Percentiles rank a stretch among this genome's conserved stretches.
Evolutionary conservation across 768 basidiomycete species (phyloP).

Genomic region (Collybia nuda): DNA sequence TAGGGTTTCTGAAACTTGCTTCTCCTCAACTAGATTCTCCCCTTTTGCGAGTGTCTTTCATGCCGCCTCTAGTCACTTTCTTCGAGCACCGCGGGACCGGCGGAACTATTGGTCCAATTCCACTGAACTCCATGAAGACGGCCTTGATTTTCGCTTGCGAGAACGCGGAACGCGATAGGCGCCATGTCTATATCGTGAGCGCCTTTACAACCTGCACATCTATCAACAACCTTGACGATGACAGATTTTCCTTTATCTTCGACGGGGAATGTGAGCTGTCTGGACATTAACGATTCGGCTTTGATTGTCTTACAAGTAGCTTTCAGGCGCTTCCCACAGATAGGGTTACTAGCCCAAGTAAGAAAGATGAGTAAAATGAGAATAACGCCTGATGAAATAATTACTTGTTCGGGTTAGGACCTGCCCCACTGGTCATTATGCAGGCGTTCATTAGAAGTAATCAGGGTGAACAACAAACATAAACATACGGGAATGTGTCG

Average conservation of each 20-base stretch:
- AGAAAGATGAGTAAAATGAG: neutral
- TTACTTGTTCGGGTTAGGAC: slow-evolving; percentile 10
- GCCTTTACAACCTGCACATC: slow-evolving; percentile 7
- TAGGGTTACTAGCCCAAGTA: slow-evolving; percentile 12
- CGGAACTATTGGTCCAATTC: too few relatives aligned
- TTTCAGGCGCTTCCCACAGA: slow-evolving; percentile 11
- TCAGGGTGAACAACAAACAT: neutral
- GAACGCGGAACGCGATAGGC: slow-evolving; percentile 2
- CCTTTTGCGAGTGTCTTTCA: too few relatives aligned
- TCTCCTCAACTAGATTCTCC: too few relatives aligned
- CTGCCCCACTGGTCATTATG: slow-evolving; percentile 9
- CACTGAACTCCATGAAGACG: neutral
- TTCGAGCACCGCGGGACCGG: too few relatives aligned
- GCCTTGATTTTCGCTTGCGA: slow-evolving; percentile 8
- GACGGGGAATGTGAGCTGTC: neutral
- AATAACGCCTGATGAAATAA: neutral
- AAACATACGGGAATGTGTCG: slow-evolving; percentile 11
- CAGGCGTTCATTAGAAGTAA: neutral
- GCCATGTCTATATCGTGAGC: slow-evolving; percentile 14
- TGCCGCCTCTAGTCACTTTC: too few relatives aligned
- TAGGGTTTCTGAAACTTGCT: too few relatives aligned
- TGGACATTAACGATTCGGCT: neutral
- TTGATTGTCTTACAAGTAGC: slow-evolving; percentile 8
- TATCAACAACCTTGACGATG: slow-evolving; percentile 13
- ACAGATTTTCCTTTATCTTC: slow-evolving; percentile 15